Evolutionary conservation across 192 early-diverging fungal genomes (phyloP).

Genomic region (Backusella mclennaniae): DNA sequence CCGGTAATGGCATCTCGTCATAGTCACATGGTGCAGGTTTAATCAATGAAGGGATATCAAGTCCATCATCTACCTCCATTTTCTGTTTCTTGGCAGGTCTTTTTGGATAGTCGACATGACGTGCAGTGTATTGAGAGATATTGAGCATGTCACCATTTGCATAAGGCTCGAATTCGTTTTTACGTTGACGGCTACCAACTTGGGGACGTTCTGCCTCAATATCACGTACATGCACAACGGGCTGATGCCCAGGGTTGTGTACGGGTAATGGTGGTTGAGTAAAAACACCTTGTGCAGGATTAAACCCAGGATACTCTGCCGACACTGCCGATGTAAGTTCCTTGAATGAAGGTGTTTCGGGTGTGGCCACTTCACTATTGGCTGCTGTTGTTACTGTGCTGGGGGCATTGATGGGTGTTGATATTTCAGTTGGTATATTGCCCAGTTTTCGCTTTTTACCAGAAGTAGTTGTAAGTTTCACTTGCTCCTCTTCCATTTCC

Average conservation of each 20-base stretch:
- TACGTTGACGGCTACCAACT: slow-evolving; percentile 45
- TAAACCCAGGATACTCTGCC: neutral
- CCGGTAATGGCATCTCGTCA: slow-evolving; percentile 69
- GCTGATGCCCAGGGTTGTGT: slow-evolving; percentile 42
- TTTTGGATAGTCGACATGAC: slow-evolving; percentile 19
- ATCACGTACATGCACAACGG: slow-evolving; percentile 44
- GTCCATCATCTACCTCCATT: slow-evolving; percentile 1
- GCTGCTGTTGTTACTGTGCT: neutral
- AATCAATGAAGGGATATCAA: neutral
- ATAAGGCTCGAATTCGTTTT: slow-evolving; percentile 67
- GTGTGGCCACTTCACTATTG: neutral
- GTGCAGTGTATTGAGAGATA: slow-evolving; percentile 45
- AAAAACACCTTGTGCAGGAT: neutral
- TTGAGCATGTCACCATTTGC: slow-evolving; percentile 57
- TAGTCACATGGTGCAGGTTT: slow-evolving; percentile 40
- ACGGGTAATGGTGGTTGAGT: slow-evolving; percentile 21
- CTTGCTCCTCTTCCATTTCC: neutral
- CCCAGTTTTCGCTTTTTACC: neutral
- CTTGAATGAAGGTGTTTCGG: neutral
- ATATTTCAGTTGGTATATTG: neutral
- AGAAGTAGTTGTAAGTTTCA: neutral
- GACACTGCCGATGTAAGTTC: neutral
- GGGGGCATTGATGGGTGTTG: neutral
- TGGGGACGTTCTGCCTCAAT: slow-evolving; percentile 52
- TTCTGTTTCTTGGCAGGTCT: slow-evolving; percentile 20